Conservation (phyloP, 129 eudicot species). For the Escallonia herrerae region DNA sequence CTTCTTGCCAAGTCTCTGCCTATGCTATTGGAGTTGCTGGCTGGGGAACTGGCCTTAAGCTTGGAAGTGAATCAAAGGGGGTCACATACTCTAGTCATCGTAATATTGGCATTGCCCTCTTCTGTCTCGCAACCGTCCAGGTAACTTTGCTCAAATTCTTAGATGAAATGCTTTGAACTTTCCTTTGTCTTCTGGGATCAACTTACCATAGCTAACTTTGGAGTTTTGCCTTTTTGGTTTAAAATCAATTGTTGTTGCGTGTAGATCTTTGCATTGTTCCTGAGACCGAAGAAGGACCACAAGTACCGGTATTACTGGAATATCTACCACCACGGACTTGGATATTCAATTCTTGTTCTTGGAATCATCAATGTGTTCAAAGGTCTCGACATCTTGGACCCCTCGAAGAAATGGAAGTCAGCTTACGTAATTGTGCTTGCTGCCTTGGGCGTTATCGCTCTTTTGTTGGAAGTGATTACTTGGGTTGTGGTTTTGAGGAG, state of each 20-base stretch:
- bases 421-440: slow-evolving; percentile 41
- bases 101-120: slow-evolving; percentile 66
- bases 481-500: slow-evolving; percentile 56
- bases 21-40: slow-evolving; percentile 87
- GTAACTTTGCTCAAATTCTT: slow-evolving; percentile 16
- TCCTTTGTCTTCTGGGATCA: background rate
- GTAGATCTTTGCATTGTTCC: slow-evolving; percentile 79
- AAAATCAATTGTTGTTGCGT: slow-evolving; percentile 2
- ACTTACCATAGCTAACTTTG: background rate
- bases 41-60: slow-evolving; percentile 83
- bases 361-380: slow-evolving; percentile 82
- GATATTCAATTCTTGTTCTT: slow-evolving; percentile 59
- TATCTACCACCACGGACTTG: slow-evolving; percentile 80
- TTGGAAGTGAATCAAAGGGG: slow-evolving; percentile 71
- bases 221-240: background rate
- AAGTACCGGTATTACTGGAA: slow-evolving; percentile 81
- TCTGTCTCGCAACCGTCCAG: slow-evolving; percentile 78
- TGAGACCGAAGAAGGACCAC: slow-evolving; percentile 89
- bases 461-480: slow-evolving; percentile 58
- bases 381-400: slow-evolving; percentile 69
- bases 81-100: slow-evolving; percentile 46
- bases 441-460: slow-evolving; percentile 48
- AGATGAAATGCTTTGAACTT: background rate
- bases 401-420: slow-evolving; percentile 66
- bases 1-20: slow-evolving; percentile 56